Evolutionary conservation across 306 rosid species (phyloP), one percentile per base, ranked within the genome.

Genomic region (Phaseolus lunatus): DNA sequence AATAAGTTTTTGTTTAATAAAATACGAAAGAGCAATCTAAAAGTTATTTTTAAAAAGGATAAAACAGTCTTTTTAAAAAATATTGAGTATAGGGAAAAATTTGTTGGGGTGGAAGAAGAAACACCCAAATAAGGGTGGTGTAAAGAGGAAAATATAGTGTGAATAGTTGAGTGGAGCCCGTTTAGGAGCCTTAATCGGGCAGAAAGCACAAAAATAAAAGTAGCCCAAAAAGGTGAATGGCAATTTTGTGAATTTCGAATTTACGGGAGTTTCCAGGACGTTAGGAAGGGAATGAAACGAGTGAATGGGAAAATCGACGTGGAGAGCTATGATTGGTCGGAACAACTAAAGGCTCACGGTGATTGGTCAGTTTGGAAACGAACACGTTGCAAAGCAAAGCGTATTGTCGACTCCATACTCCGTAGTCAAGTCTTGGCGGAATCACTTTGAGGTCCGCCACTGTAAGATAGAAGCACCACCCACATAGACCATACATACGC

Each of bases 381-480:
- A 93, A 84, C 97, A 89, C 98, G 98, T 93, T 73, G 89, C 84
- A 43, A 19, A 71, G 66, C 67, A 35, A 23, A 73, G 69, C 72
- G 81, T 37, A 65, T 70, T 15, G 71, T 76, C 78, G 53, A 41
- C 83, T 77, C 50, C 71, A 31, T 58, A 41, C 73, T 44, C 59
- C 35, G 29, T 56, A 37, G 77, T 80, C 85, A 80, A 41, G 81
- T 66, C 44, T 39, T 66, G 18, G 67, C 72, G 69, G 48, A 82
- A 84, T 61, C 76, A 69, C 77, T 78, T 58, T 70, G 81, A 45
- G 11, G 56, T 75, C 26, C 77, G 35, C 64, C 70, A 69, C 76
- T 52, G 81, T 15, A 67, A 70, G 70, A 39, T 1, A 39, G 44
- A 39, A 39, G 12, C 57, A 23, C 53, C 20, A n/a, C 66, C 18